Evolutionary conservation across 2,329 filamentous ascomycete species (phyloP), one percentile per base, ranked within the genome.

Genomic region (Penicillium verrucosum): DNA sequence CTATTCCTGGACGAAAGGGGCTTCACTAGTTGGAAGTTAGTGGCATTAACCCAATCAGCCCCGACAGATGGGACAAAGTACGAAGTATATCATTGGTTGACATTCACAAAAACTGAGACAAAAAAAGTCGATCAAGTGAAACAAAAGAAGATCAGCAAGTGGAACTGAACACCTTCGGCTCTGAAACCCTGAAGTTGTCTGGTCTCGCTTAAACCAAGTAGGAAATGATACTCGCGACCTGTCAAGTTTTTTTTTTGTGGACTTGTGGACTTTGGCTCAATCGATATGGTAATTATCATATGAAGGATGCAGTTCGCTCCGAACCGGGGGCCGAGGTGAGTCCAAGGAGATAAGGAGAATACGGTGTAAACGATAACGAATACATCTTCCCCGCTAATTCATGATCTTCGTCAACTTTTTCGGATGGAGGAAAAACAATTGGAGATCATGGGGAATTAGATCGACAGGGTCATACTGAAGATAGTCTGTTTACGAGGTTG

Each of bases 221-320:
- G 60, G 64, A 38, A 66, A 58, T 57, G 60, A 66, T 65, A 41
- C n/a, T 52, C 62, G 27, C 38, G 30, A 37, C 37, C 51, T 53
- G 30, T 51, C 56, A 54, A 36, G 37, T 53, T 54, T 57, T 53
- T 57, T 53, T 32, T 54, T 51, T 43, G 44, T 29, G 29, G 4
- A 18, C 16, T 32, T 11, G 29, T 30, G 29, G 29, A 30, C 29
- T 30, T 32, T 32, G 30, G 30, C 5, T 32, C 11, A 0, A 32
- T 14, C 30, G 30, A 32, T 32, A 32, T 29, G 14, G 18, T 32
- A 25, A 32, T 44, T 21, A 16, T 55, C 51, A 52, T 53, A 59
- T 58, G 58, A 56, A 41, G 18, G 12, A 36, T 41, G 23, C 21
- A 25, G 4, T 54, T 37, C 42, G 23, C 42, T 48, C 38, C 38